Evolutionary conservation across 306 rosid genomes (phyloP), one percentile per base, ranked within the genome.

Genomic region (Quercus agrifolia): DNA sequence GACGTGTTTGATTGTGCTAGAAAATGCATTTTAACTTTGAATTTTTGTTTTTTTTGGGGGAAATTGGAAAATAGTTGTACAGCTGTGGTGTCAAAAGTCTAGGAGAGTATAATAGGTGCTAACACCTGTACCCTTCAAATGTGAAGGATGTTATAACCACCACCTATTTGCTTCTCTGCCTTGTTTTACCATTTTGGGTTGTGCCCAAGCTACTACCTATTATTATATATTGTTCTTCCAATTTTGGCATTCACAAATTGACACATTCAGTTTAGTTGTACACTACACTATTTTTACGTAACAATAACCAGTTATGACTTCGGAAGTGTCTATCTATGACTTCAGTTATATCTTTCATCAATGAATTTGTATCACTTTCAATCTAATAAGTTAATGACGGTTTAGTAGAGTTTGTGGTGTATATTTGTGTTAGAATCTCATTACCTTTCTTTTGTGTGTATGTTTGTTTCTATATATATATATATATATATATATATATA

Each of bases 111-210:
- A 46, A 68, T 74, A 23, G 73, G 54, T 59, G 79, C 86, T 5
- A 70, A 83, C 83, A 83, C 83, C 74, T 83, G 80, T 83, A 67
- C 18, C 83, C 83, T 83, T 75, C 71, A 28, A 75, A 52, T 70
- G 77, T 64, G 80, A 78, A 11, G 77, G 76, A 68, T 78, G 77
- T 83, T 83, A 73, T 54, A 74, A 59, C 83, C 18, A 68, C 41
- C 70, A 68, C n/a, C 70, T 31, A 17, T 31, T 31, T 30, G 25
- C 51, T 68, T 18, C 14, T 19, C 23, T 51, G 61, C 80, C 79
- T 74, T 52, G 23, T 49, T 35, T 66, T 64, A 20, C 69, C 69
- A 70, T 64, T 74, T 76, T 23, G 44, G 78, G 25, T 21, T 66
- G 4, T 17, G 49, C 28, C 64, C 38, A 6, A 30, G 33, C 23